Conservation (phyloP, 2,329 filamentous ascomycete species). For the Fusarium chlamydosporum region DNA sequence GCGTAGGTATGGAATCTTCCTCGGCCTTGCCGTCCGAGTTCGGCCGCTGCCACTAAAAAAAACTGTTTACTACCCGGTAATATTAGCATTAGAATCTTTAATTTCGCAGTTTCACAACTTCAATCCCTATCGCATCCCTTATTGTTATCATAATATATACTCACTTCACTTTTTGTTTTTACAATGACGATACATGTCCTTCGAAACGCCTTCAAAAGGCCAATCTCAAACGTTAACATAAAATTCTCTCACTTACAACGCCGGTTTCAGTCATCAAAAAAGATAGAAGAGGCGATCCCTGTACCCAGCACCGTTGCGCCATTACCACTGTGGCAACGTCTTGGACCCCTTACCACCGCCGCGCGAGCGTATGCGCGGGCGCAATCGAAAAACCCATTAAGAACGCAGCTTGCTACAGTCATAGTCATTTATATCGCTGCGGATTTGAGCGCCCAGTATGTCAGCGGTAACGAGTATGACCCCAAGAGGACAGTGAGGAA, state of each 20-base stretch:
- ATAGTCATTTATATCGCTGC: constrained; percentile 84
- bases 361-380: constrained; percentile 75
- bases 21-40: constrained; percentile 42
- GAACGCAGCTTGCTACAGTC: constrained; percentile 83
- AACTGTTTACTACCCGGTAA: neutral
- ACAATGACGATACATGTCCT: constrained; percentile 43
- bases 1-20: constrained; percentile 6
- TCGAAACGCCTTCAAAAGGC: constrained; percentile 37
- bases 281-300: constrained; percentile 40
- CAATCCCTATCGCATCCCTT: neutral
- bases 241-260: constrained; percentile 36
- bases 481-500: constrained; percentile 77
- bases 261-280: constrained; percentile 38
- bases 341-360: constrained; percentile 69
- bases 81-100: constrained; percentile 16
- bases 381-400: constrained; percentile 79
- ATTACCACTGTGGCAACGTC: constrained; percentile 67
- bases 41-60: constrained; percentile 28
- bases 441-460: constrained; percentile 82
- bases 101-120: constrained; percentile 22
- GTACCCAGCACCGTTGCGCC: constrained; percentile 42
- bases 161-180: neutral
- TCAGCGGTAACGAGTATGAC: constrained; percentile 75
- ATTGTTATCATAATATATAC: neutral
- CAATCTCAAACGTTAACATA: constrained; percentile 2